These are phyloP conservation scores for Cladosporium sp. DNA, from an alignment of 2,329 filamentous ascomycete species.

Conservation along the genomic window DNA sequence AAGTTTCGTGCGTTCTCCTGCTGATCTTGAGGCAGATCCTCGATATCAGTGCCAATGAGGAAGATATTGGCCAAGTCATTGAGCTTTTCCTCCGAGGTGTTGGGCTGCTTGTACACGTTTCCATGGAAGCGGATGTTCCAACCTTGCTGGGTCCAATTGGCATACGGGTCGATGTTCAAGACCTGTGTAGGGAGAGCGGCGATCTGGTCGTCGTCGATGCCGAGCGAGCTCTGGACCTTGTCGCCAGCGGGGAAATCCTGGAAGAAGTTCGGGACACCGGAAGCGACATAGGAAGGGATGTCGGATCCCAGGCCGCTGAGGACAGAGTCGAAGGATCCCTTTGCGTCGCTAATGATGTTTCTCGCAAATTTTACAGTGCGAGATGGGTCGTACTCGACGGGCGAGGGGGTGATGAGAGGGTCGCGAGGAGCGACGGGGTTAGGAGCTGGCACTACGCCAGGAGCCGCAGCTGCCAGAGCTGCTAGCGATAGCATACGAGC, in stretches of 20 bases:
- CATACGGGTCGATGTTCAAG: slow-evolving; percentile 65
- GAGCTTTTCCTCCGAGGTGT: slow-evolving; percentile 64
- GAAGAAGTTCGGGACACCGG: slow-evolving; percentile 66
- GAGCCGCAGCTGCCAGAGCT: slow-evolving; percentile 29
- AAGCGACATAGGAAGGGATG: slow-evolving; percentile 61
- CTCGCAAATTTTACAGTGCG: slow-evolving; percentile 47
- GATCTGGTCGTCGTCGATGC: slow-evolving; percentile 59
- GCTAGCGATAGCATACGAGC: slow-evolving; percentile 24
- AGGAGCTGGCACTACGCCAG: slow-evolving; percentile 17
- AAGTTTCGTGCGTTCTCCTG: slow-evolving; percentile 71
- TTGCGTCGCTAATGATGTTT: slow-evolving; percentile 53
- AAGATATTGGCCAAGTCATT: slow-evolving; percentile 70
- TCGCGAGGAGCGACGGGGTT: slow-evolving; percentile 31
- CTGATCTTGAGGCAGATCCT: slow-evolving; percentile 58
- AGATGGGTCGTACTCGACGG: slow-evolving; percentile 43
- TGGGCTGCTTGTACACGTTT: slow-evolving; percentile 78
- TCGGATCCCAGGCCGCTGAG: slow-evolving; percentile 55
- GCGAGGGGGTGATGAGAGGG: slow-evolving; percentile 52
- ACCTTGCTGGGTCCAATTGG: slow-evolving; percentile 75
- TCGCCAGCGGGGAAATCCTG: slow-evolving; percentile 61
- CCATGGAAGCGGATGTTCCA: slow-evolving; percentile 78
- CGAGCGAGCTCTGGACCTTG: slow-evolving; percentile 61
- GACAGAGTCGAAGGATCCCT: slow-evolving; percentile 42
- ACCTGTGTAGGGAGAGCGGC: slow-evolving; percentile 67
- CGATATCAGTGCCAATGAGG: slow-evolving; percentile 64